Percentiles rank a stretch among this genome's conserved stretches.
These are phyloP conservation scores for Aureobasidium sp. DNA, from an alignment of 2,329 filamentous ascomycete genomes.

Conservation along the genomic window DNA sequence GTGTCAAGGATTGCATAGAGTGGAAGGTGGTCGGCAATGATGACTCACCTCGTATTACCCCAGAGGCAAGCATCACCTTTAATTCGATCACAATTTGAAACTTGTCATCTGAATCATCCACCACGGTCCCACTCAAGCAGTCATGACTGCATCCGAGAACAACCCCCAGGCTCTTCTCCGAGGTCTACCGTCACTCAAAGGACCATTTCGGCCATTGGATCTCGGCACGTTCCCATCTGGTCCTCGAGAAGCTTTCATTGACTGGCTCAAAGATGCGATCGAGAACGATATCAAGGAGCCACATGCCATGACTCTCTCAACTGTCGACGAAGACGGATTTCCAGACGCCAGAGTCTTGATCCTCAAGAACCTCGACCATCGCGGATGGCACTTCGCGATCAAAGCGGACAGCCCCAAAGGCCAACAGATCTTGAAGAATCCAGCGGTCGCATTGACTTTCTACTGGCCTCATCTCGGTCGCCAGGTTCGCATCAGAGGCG, in stretches of 20 bases:
- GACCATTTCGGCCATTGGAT: neutral
- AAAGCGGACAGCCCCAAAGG: neutral
- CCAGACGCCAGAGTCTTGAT: neutral
- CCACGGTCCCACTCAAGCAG: neutral
- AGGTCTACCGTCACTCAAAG: neutral
- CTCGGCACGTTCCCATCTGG: neutral
- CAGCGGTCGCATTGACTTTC: constrained; percentile 1
- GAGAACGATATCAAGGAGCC: neutral
- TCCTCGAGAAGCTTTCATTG: neutral
- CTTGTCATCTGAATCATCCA: neutral
- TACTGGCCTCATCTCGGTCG: neutral
- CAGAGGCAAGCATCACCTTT: neutral
- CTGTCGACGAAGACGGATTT: neutral
- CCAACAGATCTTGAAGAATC: neutral
- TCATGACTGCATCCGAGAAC: neutral
- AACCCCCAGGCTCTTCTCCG: neutral
- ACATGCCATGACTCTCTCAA: neutral
- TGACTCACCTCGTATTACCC: neutral
- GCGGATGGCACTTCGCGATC: neutral
- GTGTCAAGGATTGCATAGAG: too few species aligned
- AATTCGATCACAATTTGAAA: neutral
- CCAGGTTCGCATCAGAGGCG: neutral
- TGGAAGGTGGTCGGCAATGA: neutral
- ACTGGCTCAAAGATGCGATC: neutral
- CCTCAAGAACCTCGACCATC: neutral